Evolutionary conservation across 2,329 filamentous ascomycete genomes (phyloP), one percentile per base, ranked within the genome.

Genomic region (Lachnellula arida): DNA sequence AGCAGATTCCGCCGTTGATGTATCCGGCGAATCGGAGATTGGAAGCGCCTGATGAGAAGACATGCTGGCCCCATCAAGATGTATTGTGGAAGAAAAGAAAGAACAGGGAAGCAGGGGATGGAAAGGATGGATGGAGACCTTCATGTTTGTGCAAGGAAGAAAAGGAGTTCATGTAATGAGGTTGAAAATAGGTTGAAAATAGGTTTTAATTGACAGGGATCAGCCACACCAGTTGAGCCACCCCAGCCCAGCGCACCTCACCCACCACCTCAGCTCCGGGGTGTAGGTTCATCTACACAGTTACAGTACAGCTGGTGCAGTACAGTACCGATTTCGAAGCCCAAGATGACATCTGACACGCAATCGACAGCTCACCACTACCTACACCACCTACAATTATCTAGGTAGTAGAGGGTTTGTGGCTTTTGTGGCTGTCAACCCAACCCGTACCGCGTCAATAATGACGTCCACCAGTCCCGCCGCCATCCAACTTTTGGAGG

Each of bases 1-100:
- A 81, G 68, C 55, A 82, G 75, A 42, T 58, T 60, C 25, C 72
- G 73, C 17, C 57, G 62, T n/a, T 61, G 59, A 8, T 34, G n/a
- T 34, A 42, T 54, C 25, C 34, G 17, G 22, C 19, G 22, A 32
- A 35, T 44, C 2, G 55, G n/a, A 11, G 44, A 28, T 12, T 49
- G 28, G 48, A 59, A 55, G 43, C 60, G 63, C 54, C 62, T 67
- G 54, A 60, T 59, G 46, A 63, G 51, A 42, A 59, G 55, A 53
- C 62, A 68, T 64, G 55, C 22, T 59, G 59, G 56, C 55, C 62
- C 66, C 67, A 70, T 70, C 59, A 68, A 66, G 65, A 46, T 64
- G n/a, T 42, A 34, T 23, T 17, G 42, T n/a, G 15, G 17, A 17
- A 17, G 8, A 17, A 40, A 17, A 8, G 5, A 23, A 23, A 23